Percentiles rank a stretch among this genome's conserved stretches.
Evolutionary conservation across 73 alveolate genomes (phyloP).

Genomic region (Stentor coeruleus): DNA sequence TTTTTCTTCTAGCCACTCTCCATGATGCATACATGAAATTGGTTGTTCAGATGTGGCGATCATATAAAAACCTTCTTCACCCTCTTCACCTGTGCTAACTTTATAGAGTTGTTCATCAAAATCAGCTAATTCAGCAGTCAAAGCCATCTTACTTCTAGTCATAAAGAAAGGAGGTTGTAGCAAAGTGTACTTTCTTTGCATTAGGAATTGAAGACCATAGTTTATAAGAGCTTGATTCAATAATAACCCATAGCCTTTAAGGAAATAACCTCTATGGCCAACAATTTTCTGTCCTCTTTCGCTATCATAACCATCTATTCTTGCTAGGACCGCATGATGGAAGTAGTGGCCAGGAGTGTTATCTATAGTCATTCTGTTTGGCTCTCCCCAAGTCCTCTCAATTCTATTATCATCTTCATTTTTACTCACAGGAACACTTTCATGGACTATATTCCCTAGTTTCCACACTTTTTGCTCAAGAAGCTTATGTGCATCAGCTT

Average conservation of each 20-base stretch:
- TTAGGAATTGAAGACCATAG: constrained; percentile 87
- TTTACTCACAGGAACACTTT: constrained; percentile 86
- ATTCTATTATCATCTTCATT: constrained; percentile 90
- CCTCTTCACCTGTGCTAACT: constrained; percentile 64
- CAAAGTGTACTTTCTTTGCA: constrained; percentile 78
- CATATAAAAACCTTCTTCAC: constrained; percentile 66
- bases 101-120: constrained; percentile 97
- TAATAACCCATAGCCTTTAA: constrained; percentile 93
- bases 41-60: constrained; percentile 99
- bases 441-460: constrained; percentile 87
- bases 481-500: constrained; percentile 11
- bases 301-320: constrained; percentile 84
- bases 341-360: constrained; percentile 91
- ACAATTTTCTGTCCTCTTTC: constrained; percentile 92
- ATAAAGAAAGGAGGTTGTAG: constrained; percentile 99
- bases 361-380: constrained; percentile 57
- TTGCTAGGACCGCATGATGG: constrained; percentile 87
- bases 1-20: constrained; percentile 90
- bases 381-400: constrained; percentile 87
- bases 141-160: constrained; percentile 96
- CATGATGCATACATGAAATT: constrained; percentile 89
- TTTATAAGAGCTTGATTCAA: constrained; percentile 96
- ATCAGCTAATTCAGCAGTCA: constrained; percentile 97
- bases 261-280: constrained; percentile 98
- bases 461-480: constrained; percentile 36